Conservation (phyloP, 192 early-diverging fungal species). For the Phycomyces nitens region DNA sequence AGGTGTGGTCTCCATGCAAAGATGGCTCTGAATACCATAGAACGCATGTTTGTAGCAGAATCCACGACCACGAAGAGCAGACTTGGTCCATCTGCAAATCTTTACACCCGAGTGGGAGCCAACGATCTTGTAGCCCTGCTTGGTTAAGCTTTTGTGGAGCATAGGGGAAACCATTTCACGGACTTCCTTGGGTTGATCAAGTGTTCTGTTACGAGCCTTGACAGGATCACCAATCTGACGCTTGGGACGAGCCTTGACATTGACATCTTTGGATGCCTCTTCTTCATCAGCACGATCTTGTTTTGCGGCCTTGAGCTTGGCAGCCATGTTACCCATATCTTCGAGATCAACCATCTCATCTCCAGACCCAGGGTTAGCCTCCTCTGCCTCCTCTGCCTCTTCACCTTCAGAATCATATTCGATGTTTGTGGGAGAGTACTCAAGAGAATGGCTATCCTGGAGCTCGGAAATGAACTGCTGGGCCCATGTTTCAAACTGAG, state of each 20-base stretch:
- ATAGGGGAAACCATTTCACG: constrained; percentile 73
- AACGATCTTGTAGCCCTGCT: constrained; percentile 73
- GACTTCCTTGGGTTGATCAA: constrained; percentile 32
- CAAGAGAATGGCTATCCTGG: constrained; percentile 42
- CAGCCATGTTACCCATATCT: constrained; percentile 65
- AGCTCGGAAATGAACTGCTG: constrained; percentile 38
- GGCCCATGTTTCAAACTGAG: constrained; percentile 21
- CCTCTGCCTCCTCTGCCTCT: constrained; percentile 39
- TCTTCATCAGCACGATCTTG: constrained; percentile 52
- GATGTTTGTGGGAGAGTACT: constrained; percentile 44
- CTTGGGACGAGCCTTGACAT: constrained; percentile 37
- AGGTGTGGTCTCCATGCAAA: constrained; percentile 76
- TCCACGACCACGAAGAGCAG: constrained; percentile 63
- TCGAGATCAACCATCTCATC: constrained; percentile 69
- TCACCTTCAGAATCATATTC: constrained; percentile 52
- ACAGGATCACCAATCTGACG: constrained; percentile 30
- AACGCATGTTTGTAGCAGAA: constrained; percentile 78
- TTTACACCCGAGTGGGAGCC: constrained; percentile 72
- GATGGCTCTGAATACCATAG: constrained; percentile 71
- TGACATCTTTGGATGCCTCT: constrained; percentile 38
- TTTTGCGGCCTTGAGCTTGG: constrained; percentile 55
- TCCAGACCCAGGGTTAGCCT: constrained; percentile 34
- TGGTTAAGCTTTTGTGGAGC: constrained; percentile 61
- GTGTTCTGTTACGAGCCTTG: constrained; percentile 29
- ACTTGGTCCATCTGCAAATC: constrained; percentile 78